These are phyloP conservation scores for Colletotrichum gigasporum DNA, from an alignment of 2,329 filamentous ascomycete genomes.

Conservation along the genomic window DNA sequence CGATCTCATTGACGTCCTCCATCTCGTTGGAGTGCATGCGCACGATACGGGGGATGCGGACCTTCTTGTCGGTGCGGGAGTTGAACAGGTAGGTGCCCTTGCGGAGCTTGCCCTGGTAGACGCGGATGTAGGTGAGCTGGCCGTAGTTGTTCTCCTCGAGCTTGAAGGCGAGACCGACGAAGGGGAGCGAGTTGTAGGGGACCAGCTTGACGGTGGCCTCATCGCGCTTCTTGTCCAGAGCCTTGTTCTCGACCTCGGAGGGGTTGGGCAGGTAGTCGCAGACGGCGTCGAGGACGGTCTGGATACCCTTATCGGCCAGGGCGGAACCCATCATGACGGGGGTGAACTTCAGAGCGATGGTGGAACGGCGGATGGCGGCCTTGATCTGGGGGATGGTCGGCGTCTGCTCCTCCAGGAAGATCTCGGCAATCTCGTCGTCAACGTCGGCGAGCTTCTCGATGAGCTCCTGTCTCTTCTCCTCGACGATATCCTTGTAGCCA, in stretches of 20 bases:
- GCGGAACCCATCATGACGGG: slow-evolving; percentile 98
- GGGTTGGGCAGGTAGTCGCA: slow-evolving; percentile 97
- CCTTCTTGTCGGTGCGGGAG: slow-evolving; percentile 92
- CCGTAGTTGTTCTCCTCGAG: slow-evolving; percentile 99
- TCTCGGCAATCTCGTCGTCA: slow-evolving; percentile 95
- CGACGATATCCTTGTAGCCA: slow-evolving; percentile 77
- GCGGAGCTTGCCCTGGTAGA: slow-evolving; percentile 91
- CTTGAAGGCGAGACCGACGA: slow-evolving; percentile 97
- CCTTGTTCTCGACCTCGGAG: slow-evolving; percentile 86
- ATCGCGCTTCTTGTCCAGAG: slow-evolving; percentile 81
- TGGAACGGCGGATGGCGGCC: slow-evolving; percentile 88
- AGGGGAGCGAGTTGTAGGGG: slow-evolving; percentile 92
- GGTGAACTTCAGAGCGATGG: slow-evolving; percentile 88
- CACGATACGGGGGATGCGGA: slow-evolving; percentile 96
- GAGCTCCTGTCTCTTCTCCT: slow-evolving; percentile 84
- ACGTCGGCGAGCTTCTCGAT: slow-evolving; percentile 97
- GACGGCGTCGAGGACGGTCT: slow-evolving; percentile 96
- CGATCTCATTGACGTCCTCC: slow-evolving; percentile 94
- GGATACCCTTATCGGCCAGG: slow-evolving; percentile 91
- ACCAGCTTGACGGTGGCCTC: slow-evolving; percentile 88
- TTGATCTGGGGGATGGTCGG: slow-evolving; percentile 88
- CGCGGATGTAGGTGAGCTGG: slow-evolving; percentile 96
- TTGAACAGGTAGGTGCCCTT: slow-evolving; percentile 95
- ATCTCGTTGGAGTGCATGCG: slow-evolving; percentile 99
- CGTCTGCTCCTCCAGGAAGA: slow-evolving; percentile 88